Evolutionary conservation across 1,284 basidiomycete species (phyloP), one percentile per base, ranked within the genome.

Genomic region (Thelephora terrestris): DNA sequence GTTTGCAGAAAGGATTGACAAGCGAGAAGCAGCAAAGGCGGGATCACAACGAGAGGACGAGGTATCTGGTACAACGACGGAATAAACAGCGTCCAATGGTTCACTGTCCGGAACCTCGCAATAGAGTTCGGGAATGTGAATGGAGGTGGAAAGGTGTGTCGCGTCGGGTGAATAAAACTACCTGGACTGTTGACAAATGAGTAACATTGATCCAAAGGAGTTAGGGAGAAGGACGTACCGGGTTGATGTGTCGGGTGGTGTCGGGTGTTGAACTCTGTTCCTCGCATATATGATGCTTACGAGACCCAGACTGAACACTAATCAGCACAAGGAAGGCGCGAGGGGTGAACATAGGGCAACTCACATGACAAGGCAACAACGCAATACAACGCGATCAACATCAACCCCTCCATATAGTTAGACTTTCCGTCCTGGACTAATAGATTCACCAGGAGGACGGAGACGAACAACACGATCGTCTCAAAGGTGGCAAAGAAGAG

Each of bases 361-460:
- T 47, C 47, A 61, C 58, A 58, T n/a, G 57, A 56, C 20, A 66
- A 57, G 14, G 61, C 64, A 39, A 66, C 58, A 45, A 66, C 60
- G 29, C 61, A 55, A 51, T 64, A 64, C 35, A 66, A 54, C 2
- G 61, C 59, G 46, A 64, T 53, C 34, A 64, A 67, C 82, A 90
- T 85, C 24, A 89, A 63, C 36, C 89, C 90, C 67, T 92, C 89
- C 81, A 92, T 85, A 61, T 89, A 91, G 60, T 92, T 91, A 20
- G 81, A 83, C 58, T 84, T 86, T 46, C 87, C 86, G 57, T 89
- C 85, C 76, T 85, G 81, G 51, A 89, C 76, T 14, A 90, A 70
- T 21, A 87, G 76, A 63, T 89, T 89, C 48, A 88, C 85, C 17
- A 93, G 76, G 52, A 93, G 68, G 23, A 92, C 87, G 7, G 87